Evolutionary conservation across 129 eudicot species (phyloP), one percentile per base, ranked within the genome.

Genomic region (Pseudognaphalium luteoalbum): DNA sequence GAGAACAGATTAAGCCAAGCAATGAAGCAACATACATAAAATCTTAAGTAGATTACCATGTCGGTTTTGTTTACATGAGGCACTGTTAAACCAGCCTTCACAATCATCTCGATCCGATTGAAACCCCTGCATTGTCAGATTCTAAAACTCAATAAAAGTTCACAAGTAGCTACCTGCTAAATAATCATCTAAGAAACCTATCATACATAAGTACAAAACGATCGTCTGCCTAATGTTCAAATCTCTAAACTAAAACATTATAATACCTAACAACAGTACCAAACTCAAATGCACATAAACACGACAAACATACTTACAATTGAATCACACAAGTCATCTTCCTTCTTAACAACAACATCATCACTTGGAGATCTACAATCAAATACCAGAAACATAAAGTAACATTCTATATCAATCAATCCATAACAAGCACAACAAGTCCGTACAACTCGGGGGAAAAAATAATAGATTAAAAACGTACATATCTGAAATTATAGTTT

Each of bases 11-110:
- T 71, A 61, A 21, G 15, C 68, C 34, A 21, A 56, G 51, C 51
- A 74, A 39, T 39, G 59, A 21, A 56, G 51, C 51, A 74, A 39
- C 54, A 68, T 41, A 44, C 19, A 0, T 30, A 54, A 35, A 29
- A 64, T 4, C 60, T 28, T 52, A 12, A 57, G 44, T 56, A 70
- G 33, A 17, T 82, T 80, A 86, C 87, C 87, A 66, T 41, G 25
- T 21, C 35, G 77, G 52, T 72, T 76, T 73, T 78, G 75, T 63
- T 78, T 76, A 44, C 14, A 20, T 56, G 78, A 66, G 30, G 74
- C 74, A 60, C 79, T 69, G 54, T 62, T 65, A 16, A 20, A 22
- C 75, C 74, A 76, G 76, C 67, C 82, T 68, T 81, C 80, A 5
- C 67, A 68, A 71, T 4, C 80, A 66, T 57, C 77, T 41, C 54